Conservation (phyloP, 2,329 filamentous ascomycete species). For the Fusarium sp. region DNA sequence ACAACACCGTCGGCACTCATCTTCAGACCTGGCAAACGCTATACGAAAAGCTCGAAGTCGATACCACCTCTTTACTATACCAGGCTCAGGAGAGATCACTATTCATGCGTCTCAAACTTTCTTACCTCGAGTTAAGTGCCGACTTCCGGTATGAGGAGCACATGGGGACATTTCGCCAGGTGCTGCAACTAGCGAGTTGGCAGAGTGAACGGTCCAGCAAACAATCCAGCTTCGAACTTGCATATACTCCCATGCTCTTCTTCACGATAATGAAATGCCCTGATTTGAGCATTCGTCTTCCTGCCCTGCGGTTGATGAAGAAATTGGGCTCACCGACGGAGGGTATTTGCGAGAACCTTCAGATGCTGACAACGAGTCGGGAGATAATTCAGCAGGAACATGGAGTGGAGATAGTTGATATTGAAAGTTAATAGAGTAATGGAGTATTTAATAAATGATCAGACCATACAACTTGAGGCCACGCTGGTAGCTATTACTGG, state of each 20-base stretch:
- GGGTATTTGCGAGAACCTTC: neutral
- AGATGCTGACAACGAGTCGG: neutral
- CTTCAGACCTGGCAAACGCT: neutral
- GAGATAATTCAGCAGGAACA: neutral
- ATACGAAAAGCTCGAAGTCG: neutral
- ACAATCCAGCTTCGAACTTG: neutral
- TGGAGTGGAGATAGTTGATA: neutral
- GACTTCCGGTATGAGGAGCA: neutral
- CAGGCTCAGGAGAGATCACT: neutral
- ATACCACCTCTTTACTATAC: neutral
- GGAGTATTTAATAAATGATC: neutral
- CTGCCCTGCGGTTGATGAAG: neutral
- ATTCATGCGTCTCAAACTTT: neutral
- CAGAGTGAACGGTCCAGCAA: neutral
- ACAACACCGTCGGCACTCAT: neutral
- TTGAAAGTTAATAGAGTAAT: neutral
- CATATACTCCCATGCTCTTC: neutral
- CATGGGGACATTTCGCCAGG: neutral
- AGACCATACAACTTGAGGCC: neutral
- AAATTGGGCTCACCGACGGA: neutral
- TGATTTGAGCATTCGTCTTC: rapidly evolving
- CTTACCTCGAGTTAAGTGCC: neutral
- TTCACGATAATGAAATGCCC: neutral
- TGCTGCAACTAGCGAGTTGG: neutral
- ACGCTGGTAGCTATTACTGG: neutral